Percentiles rank a stretch among this genome's conserved stretches.
phyloP scores from a whole-genome alignment of 2,329 filamentous ascomycete genomes.

The Seiridium unicorne region DNA sequence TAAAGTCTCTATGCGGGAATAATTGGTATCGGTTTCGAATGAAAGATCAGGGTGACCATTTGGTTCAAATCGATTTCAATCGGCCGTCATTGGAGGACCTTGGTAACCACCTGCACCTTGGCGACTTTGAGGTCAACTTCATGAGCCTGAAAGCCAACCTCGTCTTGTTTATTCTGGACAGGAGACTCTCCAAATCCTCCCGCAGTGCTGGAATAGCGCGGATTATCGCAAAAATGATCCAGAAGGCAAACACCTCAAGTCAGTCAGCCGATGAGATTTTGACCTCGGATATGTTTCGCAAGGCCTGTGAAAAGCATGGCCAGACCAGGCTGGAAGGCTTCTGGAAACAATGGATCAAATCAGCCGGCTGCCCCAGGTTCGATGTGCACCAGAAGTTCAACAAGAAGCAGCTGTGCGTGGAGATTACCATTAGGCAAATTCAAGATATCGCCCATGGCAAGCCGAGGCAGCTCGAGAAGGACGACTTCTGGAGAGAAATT shows the following conservation, averaged over 20 bases:
- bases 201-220: constrained; percentile 80
- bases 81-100: constrained; percentile 81
- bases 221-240: constrained; percentile 81
- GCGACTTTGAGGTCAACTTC: constrained; percentile 85
- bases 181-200: constrained; percentile 83
- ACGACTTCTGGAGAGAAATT: constrained; percentile 79
- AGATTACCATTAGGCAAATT: constrained; percentile 82
- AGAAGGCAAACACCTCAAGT: constrained; percentile 72
- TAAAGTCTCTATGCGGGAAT: constrained; percentile 86
- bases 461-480: constrained; percentile 59
- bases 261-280: constrained; percentile 69
- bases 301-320: constrained; percentile 82
- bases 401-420: constrained; percentile 93
- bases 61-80: constrained; percentile 78
- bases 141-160: constrained; percentile 87
- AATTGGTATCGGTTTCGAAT: constrained; percentile 92
- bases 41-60: constrained; percentile 77
- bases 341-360: constrained; percentile 89
- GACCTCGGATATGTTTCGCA: constrained; percentile 73
- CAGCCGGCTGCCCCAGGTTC: constrained; percentile 86
- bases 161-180: constrained; percentile 91
- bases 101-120: constrained; percentile 74
- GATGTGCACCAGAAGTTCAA: constrained; percentile 89
- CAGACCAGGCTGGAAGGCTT: constrained; percentile 86
- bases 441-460: constrained; percentile 49